Percentiles rank a stretch among this genome's conserved stretches.
Evolutionary conservation across 1,139 yeast species (phyloP).

Genomic region (Hansenula sp.): DNA sequence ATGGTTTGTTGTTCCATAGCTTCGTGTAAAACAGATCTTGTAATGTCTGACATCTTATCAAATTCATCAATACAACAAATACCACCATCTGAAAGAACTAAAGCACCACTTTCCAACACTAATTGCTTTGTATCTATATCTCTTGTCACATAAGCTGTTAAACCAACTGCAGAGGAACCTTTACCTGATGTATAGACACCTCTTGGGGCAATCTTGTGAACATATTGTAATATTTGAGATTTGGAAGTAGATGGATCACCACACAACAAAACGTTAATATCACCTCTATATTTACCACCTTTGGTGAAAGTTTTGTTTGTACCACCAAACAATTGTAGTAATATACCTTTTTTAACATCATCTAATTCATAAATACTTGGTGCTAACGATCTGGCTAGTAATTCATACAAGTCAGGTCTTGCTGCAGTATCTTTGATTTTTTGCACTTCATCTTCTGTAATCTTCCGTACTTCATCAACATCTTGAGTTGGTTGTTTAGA

Average conservation of each 20-base stretch:
- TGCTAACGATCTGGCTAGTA: conserved; percentile 88
- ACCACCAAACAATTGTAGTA: conserved; percentile 93
- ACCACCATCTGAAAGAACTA: conserved; percentile 96
- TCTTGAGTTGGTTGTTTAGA: conserved; percentile 47
- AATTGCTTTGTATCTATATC: conserved; percentile 91
- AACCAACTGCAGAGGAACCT: conserved; percentile 98
- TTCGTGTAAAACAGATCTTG: conserved; percentile 93
- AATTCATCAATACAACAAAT: conserved; percentile 98
- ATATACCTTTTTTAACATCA: conserved; percentile 92
- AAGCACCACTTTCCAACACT: conserved; percentile 93
- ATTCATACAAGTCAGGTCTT: conserved; percentile 78
- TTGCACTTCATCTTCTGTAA: conserved; percentile 65
- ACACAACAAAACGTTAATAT: conserved; percentile 81
- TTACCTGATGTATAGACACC: conserved; percentile 98
- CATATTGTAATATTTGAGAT: conserved; percentile 89
- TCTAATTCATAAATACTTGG: conserved; percentile 95
- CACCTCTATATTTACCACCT: conserved; percentile 97
- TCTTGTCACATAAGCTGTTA: conserved; percentile 93
- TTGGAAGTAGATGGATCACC: conserved; percentile 99
- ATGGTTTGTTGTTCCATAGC: conserved; percentile 99
- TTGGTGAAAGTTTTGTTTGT: conserved; percentile 82
- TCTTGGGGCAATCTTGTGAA: conserved; percentile 95
- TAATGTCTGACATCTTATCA: conserved; percentile 94
- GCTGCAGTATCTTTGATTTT: conserved; percentile 57
- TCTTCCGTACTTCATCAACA: conserved; percentile 68